Evolutionary conservation across 495 filamentous ascomycete genomes (phyloP), one percentile per base, ranked within the genome.

Genomic region (Thermothielavioides terrestris): DNA sequence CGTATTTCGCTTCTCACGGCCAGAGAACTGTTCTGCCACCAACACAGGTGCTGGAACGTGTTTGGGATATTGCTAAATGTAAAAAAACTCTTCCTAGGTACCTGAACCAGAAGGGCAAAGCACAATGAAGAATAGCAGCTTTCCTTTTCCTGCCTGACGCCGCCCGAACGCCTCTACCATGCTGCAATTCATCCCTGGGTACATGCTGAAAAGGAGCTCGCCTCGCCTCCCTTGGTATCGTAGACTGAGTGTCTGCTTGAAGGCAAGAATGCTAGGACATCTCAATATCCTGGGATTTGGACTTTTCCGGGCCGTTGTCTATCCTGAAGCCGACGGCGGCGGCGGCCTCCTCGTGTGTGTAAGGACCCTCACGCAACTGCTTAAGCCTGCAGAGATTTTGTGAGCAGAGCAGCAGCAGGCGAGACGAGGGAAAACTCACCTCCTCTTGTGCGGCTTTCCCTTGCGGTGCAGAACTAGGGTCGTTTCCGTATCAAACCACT

Each of bases 381-480:
- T 83, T 82, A 26, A 94, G 60, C 69, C 90, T 94, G 51, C 1
- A 14, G 18, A 1, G 5, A 9, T 25, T 2, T n/a, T 14, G 53
- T 37, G 5, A 47, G 41, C 3, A 42, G 48, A 18, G 9, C 3
- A 21, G 0, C 17, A 22, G 28, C 2, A 40, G 27, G 21, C 4
- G 17, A 11, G 11, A 6, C 37, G 10, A 12, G 12, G 3, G 15
- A 47, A 48, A 28, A 70, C 74, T 53, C 60, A 94, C 90, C 85
- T 83, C 72, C 87, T 77, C 77, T 89, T 95, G 67, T 98, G 91
- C 32, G 82, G 83, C 71, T 95, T 98, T 49, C 90, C 89, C 68
- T 85, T 88, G 28, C 69, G 72, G 65, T 98, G 92, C 23, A 76
- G 69, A 23, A 79, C 74, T 51, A 94, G 70, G 58, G 83, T 92